phyloP scores from a whole-genome alignment of 164 flowering plant genomes.

The Pachysandra terminalis region DNA sequence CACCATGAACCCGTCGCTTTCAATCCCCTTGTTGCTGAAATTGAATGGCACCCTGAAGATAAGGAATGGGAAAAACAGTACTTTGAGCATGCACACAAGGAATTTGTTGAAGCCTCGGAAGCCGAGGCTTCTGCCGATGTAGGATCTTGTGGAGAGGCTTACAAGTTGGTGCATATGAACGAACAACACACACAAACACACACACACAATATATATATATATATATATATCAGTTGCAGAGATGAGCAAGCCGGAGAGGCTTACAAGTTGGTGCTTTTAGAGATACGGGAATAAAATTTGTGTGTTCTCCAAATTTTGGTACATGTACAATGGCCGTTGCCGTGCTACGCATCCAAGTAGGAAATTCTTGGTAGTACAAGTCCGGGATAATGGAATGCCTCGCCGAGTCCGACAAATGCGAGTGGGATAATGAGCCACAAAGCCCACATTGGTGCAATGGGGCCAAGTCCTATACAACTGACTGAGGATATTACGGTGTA shows the following conservation, averaged over 20 bases:
- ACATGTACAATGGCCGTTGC: background rate
- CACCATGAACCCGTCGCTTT: conserved; percentile 56
- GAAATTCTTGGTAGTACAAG: background rate
- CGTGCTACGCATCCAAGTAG: background rate
- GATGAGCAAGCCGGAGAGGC: conserved; percentile 80
- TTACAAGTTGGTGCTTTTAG: too few relatives aligned
- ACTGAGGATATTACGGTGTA: too few relatives aligned
- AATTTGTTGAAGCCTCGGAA: conserved; percentile 17
- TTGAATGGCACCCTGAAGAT: conserved; percentile 85
- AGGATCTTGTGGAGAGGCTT: conserved; percentile 90
- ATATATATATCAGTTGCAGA: too few relatives aligned
- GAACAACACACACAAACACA: too few relatives aligned
- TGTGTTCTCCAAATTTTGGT: too few relatives aligned
- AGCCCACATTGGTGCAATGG: too few relatives aligned
- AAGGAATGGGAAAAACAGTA: too few relatives aligned
- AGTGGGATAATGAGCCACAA: background rate
- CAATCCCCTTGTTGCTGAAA: conserved; percentile 86
- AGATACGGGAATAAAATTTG: too few relatives aligned
- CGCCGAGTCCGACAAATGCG: background rate
- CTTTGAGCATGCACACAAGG: conserved; percentile 33
- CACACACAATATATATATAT: too few relatives aligned
- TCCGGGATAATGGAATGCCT: background rate
- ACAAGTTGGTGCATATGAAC: too few relatives aligned
- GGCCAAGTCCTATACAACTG: too few relatives aligned
- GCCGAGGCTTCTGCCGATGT: conserved; percentile 83